Conservation (phyloP, 1,139 yeast genomes). For the Wickerhamiella infanticola region DNA sequence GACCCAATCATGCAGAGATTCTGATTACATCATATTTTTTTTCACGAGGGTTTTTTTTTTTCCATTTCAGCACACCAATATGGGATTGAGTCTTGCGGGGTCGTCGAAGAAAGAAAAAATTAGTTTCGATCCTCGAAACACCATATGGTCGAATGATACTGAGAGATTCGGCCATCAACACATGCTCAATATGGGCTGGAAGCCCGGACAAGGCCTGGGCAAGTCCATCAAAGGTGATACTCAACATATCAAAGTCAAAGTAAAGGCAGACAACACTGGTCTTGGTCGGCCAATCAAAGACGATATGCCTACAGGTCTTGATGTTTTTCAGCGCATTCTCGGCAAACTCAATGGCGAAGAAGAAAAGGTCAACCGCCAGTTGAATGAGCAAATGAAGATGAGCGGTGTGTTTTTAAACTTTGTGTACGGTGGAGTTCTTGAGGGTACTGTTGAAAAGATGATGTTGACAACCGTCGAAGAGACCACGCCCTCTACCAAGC, state of each 20-base stretch:
- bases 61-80: constrained; percentile 4
- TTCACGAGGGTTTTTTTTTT: too few relatives aligned
- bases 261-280: constrained; percentile 73
- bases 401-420: constrained; percentile 62
- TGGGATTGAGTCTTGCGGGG: constrained; percentile 96
- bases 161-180: constrained; percentile 79
- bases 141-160: constrained; percentile 83
- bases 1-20: too few relatives aligned
- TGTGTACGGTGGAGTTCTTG: constrained; percentile 67
- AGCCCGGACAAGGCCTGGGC: constrained; percentile 82
- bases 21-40: too few relatives aligned
- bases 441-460: constrained; percentile 69
- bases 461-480: constrained; percentile 13
- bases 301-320: constrained; percentile 82
- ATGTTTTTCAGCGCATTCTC: constrained; percentile 77
- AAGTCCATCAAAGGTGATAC: constrained; percentile 39
- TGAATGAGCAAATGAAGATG: constrained; percentile 15
- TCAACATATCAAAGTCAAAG: constrained; percentile 64
- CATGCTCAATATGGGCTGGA: constrained; percentile 75
- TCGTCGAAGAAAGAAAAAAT: constrained; percentile 68
- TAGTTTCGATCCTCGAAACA: constrained; percentile 87
- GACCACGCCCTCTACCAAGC: neutral
- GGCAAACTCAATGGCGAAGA: constrained; percentile 50
- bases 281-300: constrained; percentile 73
- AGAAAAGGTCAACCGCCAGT: constrained; percentile 18